Conservation (phyloP, 1,284 basidiomycete species). For the Somion occarium region DNA sequence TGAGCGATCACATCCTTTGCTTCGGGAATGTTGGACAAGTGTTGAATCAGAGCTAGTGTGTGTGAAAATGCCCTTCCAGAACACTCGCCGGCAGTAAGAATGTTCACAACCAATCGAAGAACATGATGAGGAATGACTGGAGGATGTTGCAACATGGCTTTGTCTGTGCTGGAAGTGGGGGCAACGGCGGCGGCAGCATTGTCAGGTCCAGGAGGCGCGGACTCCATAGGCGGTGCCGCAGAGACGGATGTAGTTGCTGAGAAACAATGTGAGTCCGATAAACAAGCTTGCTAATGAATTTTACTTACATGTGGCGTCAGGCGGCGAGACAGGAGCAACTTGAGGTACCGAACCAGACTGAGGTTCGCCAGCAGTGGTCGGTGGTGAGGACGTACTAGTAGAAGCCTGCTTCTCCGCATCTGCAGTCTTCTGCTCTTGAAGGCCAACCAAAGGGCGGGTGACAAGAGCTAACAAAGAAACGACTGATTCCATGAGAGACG, state of each 20-base stretch:
- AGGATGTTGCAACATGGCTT: conserved; percentile 61
- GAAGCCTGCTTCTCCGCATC: conserved; percentile 22
- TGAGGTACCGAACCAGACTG: not conserved
- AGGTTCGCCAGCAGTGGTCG: not conserved
- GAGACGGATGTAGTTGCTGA: conserved; percentile 6
- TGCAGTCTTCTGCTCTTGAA: conserved; percentile 46
- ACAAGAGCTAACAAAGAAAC: conserved; percentile 83
- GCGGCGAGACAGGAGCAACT: conserved; percentile 1
- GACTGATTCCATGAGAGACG: conserved; percentile 88
- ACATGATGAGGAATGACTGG: conserved; percentile 81
- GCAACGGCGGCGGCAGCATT: too few relatives aligned
- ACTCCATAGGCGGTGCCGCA: too few relatives aligned
- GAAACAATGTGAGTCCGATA: not conserved
- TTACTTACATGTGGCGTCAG: not conserved
- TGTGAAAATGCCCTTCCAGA: conserved; percentile 93
- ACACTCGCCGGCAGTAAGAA: conserved; percentile 91
- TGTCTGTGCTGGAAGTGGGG: conserved; percentile 46
- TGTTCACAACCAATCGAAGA: conserved; percentile 88
- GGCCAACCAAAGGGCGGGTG: conserved; percentile 71
- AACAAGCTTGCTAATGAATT: conserved; percentile 3
- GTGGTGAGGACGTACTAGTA: conserved; percentile 4
- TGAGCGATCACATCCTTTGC: conserved; percentile 84
- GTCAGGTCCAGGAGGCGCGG: conserved; percentile 17
- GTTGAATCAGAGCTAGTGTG: conserved; percentile 84
- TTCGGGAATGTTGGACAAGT: conserved; percentile 83